A percentile compares a stretch with the other conserved stretches of the same genome.
phyloP scores from a whole-genome alignment of 345 rosid species.

The Populus alba region DNA sequence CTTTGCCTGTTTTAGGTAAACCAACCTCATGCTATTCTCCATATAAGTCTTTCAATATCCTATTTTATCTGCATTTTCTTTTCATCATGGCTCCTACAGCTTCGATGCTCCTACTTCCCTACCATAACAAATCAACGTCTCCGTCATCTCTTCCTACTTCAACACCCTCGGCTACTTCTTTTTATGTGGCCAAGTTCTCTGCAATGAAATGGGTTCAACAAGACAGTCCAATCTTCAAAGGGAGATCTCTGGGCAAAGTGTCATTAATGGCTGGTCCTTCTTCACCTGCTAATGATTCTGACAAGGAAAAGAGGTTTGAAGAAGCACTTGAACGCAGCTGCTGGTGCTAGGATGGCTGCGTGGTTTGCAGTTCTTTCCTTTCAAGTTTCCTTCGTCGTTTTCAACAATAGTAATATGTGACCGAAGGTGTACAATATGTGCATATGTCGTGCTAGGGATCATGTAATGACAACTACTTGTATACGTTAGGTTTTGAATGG shows the following conservation, averaged over 20 bases:
- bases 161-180: neutral
- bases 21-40: neutral
- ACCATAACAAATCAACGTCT: conserved; percentile 10
- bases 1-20: conserved; percentile 7
- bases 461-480: neutral
- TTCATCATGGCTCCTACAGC: conserved; percentile 57
- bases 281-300: conserved; percentile 22
- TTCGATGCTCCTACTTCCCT: conserved; percentile 57
- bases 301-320: conserved; percentile 36
- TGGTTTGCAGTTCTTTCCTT: neutral
- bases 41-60: neutral
- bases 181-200: conserved; percentile 12
- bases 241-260: conserved; percentile 4
- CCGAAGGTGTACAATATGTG: neutral
- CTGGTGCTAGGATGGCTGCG: conserved; percentile 15
- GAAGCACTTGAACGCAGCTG: conserved; percentile 49
- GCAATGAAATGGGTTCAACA: conserved; percentile 20
- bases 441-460: neutral
- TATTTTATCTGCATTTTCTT: neutral
- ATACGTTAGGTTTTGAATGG: neutral
- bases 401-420: neutral
- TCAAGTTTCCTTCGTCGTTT: neutral
- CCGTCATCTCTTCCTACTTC: conserved; percentile 9
- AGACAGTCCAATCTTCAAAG: neutral
- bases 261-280: conserved; percentile 4